Percentiles rank a stretch among this genome's conserved stretches.
phyloP scores from a whole-genome alignment of 768 basidiomycete genomes.

The Tremella fuciformis region DNA sequence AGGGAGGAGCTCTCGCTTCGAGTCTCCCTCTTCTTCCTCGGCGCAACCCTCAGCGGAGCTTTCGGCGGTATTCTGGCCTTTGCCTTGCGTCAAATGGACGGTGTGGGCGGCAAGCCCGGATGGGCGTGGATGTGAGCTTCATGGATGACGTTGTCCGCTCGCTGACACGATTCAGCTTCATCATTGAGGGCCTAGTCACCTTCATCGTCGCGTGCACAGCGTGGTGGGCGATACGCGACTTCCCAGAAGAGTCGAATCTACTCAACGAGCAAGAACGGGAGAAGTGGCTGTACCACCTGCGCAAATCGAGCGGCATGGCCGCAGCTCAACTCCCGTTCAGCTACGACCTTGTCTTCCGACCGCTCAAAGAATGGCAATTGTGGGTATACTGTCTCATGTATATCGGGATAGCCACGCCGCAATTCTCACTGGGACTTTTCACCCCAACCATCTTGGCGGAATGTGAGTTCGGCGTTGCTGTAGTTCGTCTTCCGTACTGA shows the following conservation, averaged over 20 bases:
- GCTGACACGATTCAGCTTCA: conserved; percentile 8
- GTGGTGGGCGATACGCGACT: conserved; percentile 2
- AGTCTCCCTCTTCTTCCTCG: conserved; percentile 34
- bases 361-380: conserved; percentile 1
- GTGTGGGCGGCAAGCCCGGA: conserved; percentile 19
- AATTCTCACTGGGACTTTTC: background rate
- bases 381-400: conserved; percentile 6
- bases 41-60: conserved; percentile 25
- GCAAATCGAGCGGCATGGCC: background rate
- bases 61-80: conserved; percentile 16
- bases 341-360: conserved; percentile 1
- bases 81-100: conserved; percentile 28
- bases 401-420: background rate
- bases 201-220: too few species aligned
- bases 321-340: conserved; percentile 3
- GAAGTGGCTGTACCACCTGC: conserved; percentile 4
- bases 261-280: background rate
- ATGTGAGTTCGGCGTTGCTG: background rate
- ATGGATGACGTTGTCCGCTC: too few species aligned
- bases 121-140: conserved; percentile 34
- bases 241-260: background rate
- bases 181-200: conserved; percentile 32
- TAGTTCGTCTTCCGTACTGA: too few species aligned
- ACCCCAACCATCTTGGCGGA: background rate
- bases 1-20: conserved; percentile 35